These are phyloP conservation scores for Macaranga tanarius DNA, from an alignment of 441 rosid genomes.

Conservation along the genomic window DNA sequence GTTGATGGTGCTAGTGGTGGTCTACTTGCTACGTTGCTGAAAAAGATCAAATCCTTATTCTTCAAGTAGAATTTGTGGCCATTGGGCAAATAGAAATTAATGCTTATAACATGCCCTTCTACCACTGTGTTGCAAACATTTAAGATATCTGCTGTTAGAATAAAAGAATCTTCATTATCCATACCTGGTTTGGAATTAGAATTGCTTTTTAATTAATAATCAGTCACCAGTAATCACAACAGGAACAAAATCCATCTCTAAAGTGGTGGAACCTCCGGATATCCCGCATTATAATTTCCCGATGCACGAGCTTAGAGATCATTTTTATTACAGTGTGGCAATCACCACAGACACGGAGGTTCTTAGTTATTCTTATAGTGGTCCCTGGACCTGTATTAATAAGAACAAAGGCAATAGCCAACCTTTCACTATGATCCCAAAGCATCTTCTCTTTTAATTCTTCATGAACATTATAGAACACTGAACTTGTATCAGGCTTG, in stretches of 20 bases:
- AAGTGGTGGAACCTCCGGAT: conserved; percentile 27
- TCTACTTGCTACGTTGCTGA: conserved; percentile 37
- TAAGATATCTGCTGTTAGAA: conserved; percentile 7
- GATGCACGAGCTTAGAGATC: conserved; percentile 25
- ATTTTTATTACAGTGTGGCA: conserved; percentile 23
- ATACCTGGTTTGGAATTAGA: background rate
- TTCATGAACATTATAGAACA: conserved; percentile 24
- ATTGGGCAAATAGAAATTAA: background rate
- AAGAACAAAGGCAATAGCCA: conserved; percentile 31
- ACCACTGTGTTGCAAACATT: background rate
- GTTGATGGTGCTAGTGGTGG: conserved; percentile 49
- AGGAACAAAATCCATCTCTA: conserved; percentile 29
- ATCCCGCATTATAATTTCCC: conserved; percentile 29
- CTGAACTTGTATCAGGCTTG: conserved; percentile 26
- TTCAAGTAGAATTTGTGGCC: conserved; percentile 25
- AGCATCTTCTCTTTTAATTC: conserved; percentile 27
- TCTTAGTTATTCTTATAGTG: conserved; percentile 28
- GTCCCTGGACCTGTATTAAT: conserved; percentile 27
- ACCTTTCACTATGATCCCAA: conserved; percentile 30
- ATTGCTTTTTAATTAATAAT: background rate
- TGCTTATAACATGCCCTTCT: background rate
- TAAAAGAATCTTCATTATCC: conserved; percentile 8
- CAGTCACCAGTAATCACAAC: conserved; percentile 22
- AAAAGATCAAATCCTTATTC: conserved; percentile 34
- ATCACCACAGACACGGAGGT: conserved; percentile 27